Percentiles rank a stretch among this genome's conserved stretches.
Evolutionary conservation across 73 alveolate species (phyloP).

Genomic region (Paramecium sonneborni): DNA sequence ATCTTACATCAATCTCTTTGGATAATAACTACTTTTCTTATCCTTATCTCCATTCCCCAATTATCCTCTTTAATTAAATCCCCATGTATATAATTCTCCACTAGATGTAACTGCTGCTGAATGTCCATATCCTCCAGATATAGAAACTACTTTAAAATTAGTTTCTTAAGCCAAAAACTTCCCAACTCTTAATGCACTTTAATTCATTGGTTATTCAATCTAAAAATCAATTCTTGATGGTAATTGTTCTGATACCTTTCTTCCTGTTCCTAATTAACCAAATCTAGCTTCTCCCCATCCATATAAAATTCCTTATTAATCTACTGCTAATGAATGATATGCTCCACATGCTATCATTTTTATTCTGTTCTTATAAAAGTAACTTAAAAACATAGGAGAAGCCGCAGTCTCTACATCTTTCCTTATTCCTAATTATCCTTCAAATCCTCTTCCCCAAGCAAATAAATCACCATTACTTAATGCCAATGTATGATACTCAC

Average conservation of each 20-base stretch:
- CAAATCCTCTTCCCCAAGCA: constrained; percentile 99
- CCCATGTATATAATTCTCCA: constrained; percentile 92
- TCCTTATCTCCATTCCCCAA: constrained; percentile 91
- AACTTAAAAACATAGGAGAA: constrained; percentile 92
- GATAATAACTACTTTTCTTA: constrained; percentile 77
- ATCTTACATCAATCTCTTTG: constrained; percentile 84
- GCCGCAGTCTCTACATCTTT: constrained; percentile 91
- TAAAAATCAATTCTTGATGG: constrained; percentile 72
- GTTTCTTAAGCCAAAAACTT: not conserved
- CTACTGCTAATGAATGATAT: constrained; percentile 94
- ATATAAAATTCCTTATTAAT: constrained; percentile 86
- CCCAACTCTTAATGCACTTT: constrained; percentile 23
- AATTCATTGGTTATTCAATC: not conserved
- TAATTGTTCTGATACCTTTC: constrained; percentile 76
- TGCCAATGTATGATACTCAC: constrained; percentile 97
- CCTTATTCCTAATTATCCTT: constrained; percentile 98
- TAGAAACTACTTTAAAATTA: constrained; percentile 65
- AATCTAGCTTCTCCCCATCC: constrained; percentile 99
- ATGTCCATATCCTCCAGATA: constrained; percentile 98
- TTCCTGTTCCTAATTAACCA: constrained; percentile 95
- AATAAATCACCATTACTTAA: constrained; percentile 95
- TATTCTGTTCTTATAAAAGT: constrained; percentile 92
- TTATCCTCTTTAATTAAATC: constrained; percentile 95
- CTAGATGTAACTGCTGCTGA: constrained; percentile 91
- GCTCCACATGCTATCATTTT: constrained; percentile 94